These are phyloP conservation scores for Crithidia fasciculata DNA, from an alignment of 208 protist species.

Conservation along the genomic window DNA sequence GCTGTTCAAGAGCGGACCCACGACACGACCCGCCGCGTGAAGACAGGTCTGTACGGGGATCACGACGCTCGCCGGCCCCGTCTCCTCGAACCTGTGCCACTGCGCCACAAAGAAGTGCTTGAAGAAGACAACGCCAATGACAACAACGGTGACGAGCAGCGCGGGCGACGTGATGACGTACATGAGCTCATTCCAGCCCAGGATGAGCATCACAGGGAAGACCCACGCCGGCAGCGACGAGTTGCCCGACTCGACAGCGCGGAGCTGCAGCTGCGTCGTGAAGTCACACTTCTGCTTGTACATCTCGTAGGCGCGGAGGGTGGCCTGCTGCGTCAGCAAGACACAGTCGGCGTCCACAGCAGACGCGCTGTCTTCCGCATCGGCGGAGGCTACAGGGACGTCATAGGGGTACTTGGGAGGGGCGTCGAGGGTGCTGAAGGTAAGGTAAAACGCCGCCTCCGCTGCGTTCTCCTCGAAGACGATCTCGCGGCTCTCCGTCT, in stretches of 20 bases:
- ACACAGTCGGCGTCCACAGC: conserved; percentile 48
- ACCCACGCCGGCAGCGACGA: conserved; percentile 83
- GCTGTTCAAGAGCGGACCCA: conserved; percentile 24
- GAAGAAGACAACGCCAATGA: conserved; percentile 68
- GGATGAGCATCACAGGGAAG: conserved; percentile 60
- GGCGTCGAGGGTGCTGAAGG: conserved; percentile 49
- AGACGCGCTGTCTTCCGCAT: conserved; percentile 26
- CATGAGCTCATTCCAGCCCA: conserved; percentile 85
- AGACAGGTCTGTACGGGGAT: conserved; percentile 45
- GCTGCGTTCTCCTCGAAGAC: conserved; percentile 48
- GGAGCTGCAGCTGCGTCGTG: conserved; percentile 80
- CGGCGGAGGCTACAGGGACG: conserved; percentile 27
- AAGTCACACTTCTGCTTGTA: conserved; percentile 85
- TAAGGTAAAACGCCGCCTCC: conserved; percentile 67
- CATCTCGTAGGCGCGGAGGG: conserved; percentile 68
- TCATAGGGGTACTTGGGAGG: conserved; percentile 50
- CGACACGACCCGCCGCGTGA: conserved; percentile 10
- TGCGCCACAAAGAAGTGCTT: conserved; percentile 62
- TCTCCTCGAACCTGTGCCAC: conserved; percentile 84
- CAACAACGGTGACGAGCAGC: conserved; percentile 59
- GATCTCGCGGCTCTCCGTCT: conserved; percentile 25
- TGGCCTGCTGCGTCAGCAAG: conserved; percentile 63
- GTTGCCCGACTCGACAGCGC: conserved; percentile 62
- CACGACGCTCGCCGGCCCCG: conserved; percentile 59
- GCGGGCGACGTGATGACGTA: conserved; percentile 79